Percentiles rank a stretch among this genome's conserved stretches.
phyloP scores from a whole-genome alignment of 176 grass and related monocot genomes.

The Cocos nucifera region DNA sequence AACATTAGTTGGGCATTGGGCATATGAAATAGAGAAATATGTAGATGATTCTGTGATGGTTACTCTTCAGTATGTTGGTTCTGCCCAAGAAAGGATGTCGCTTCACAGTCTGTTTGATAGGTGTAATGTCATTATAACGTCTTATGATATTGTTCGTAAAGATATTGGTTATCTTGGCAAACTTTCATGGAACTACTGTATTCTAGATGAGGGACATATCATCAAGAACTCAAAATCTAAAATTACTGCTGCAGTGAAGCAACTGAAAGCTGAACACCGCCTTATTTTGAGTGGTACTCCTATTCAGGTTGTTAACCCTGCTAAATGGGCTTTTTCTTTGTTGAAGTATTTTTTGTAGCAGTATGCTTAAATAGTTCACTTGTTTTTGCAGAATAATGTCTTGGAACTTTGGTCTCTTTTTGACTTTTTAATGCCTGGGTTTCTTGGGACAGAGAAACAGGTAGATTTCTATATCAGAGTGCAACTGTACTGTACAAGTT shows the following conservation, averaged over 20 bases:
- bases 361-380: constrained; percentile 1
- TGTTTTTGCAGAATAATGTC: constrained; percentile 79
- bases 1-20: constrained; percentile 96
- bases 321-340: constrained; percentile 3
- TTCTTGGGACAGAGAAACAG: constrained; percentile 98
- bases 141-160: constrained; percentile 97
- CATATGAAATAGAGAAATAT: constrained; percentile 97
- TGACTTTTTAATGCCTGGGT: constrained; percentile 99
- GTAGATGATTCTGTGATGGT: constrained; percentile 77
- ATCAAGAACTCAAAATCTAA: constrained; percentile 98
- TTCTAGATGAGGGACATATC: constrained; percentile 99
- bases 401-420: constrained; percentile 98
- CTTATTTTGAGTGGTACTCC: constrained; percentile 98
- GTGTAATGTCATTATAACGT: constrained; percentile 87
- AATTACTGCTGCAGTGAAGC: constrained; percentile 87
- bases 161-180: constrained; percentile 77
- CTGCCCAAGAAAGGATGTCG: constrained; percentile 59
- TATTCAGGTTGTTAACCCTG: constrained; percentile 58
- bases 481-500: too few species aligned
- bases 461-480: constrained; percentile 26
- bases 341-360: constrained; percentile 1
- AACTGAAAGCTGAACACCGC: constrained; percentile 86
- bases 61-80: constrained; percentile 83
- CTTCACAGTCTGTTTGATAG: constrained; percentile 71
- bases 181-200: constrained; percentile 86